Percentiles rank a stretch among this genome's conserved stretches.
Conservation (phyloP, 2,329 filamentous ascomycete species). For the Phyllosticta citribraziliensis region DNA sequence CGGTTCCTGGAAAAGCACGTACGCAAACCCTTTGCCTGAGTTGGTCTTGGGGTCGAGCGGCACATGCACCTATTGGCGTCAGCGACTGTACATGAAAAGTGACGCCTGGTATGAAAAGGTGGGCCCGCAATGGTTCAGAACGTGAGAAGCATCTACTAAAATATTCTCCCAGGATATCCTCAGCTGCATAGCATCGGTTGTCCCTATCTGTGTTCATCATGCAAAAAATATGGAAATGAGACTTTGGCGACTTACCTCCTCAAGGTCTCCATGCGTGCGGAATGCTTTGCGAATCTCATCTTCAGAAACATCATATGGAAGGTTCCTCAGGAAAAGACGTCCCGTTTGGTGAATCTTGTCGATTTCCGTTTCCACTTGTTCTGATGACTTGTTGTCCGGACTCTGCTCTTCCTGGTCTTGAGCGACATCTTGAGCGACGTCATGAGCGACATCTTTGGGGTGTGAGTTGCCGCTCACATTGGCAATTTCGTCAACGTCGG, state of each 20-base stretch:
- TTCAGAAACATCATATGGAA: constrained; percentile 70
- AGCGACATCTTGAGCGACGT: not conserved
- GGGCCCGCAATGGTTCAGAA: constrained; percentile 49
- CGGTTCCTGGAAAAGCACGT: constrained; percentile 67
- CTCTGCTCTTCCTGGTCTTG: constrained; percentile 10
- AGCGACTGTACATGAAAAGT: constrained; percentile 11
- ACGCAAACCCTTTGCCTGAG: constrained; percentile 80
- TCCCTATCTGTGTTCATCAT: constrained; percentile 99
- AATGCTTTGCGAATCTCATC: constrained; percentile 69
- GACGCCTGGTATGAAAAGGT: not conserved
- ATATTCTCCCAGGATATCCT: constrained; percentile 88
- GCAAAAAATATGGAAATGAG: constrained; percentile 17
- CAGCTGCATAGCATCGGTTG: constrained; percentile 94
- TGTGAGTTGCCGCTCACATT: constrained; percentile 3
- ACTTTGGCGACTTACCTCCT: constrained; percentile 63
- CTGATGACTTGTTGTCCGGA: constrained; percentile 26
- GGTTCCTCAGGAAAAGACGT: constrained; percentile 79
- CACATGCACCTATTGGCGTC: constrained; percentile 63
- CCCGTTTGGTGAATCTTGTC: constrained; percentile 61
- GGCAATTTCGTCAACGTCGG: constrained; percentile 13
- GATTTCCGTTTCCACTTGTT: constrained; percentile 28
- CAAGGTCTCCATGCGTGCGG: constrained; percentile 59
- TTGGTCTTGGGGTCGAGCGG: constrained; percentile 61
- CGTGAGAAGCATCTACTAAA: constrained; percentile 99
- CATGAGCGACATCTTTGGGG: constrained; percentile 1